Percentiles rank a stretch among this genome's conserved stretches.
Conservation (phyloP, 805 yeast genomes). For the Starmerella etchellsii region DNA sequence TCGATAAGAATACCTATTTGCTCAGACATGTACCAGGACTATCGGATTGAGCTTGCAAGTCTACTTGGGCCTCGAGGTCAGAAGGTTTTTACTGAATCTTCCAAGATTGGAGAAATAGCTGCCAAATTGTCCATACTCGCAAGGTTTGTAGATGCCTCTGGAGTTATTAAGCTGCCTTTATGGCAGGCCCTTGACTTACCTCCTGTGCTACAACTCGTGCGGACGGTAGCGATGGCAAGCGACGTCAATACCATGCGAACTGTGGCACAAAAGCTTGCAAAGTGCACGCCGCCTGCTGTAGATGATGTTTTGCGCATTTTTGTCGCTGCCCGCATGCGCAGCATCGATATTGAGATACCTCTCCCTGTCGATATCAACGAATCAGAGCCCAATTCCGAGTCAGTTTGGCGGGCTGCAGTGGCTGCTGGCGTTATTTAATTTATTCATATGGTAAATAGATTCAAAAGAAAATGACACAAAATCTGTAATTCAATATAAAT, state of each 20-base stretch:
- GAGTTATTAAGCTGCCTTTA: slow-evolving; percentile 11
- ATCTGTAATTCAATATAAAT: too few species aligned
- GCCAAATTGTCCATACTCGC: slow-evolving; percentile 5
- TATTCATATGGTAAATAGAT: neutral
- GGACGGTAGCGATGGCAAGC: slow-evolving; percentile 12
- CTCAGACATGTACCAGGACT: slow-evolving; percentile 10
- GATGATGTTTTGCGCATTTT: slow-evolving; percentile 11
- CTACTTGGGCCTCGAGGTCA: slow-evolving; percentile 13
- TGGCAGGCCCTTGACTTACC: slow-evolving; percentile 2
- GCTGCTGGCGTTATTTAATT: slow-evolving; percentile 17
- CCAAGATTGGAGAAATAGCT: neutral
- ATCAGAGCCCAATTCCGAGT: slow-evolving; percentile 1
- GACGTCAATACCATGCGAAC: slow-evolving; percentile 1
- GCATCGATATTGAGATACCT: slow-evolving; percentile 3
- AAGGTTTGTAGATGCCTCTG: slow-evolving; percentile 5
- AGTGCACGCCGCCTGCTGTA: slow-evolving; percentile 4
- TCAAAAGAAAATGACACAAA: too few species aligned
- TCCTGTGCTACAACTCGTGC: slow-evolving; percentile 5
- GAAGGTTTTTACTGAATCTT: too few species aligned
- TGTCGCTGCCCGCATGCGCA: slow-evolving; percentile 15
- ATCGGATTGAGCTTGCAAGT: slow-evolving; percentile 11
- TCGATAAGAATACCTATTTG: neutral
- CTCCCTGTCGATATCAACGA: slow-evolving; percentile 6
- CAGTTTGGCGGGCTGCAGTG: slow-evolving; percentile 17
- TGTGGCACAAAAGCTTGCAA: slow-evolving; percentile 5